Conservation (phyloP, 352 stramenopile genomes). For the Phytophthora ohioensis region DNA sequence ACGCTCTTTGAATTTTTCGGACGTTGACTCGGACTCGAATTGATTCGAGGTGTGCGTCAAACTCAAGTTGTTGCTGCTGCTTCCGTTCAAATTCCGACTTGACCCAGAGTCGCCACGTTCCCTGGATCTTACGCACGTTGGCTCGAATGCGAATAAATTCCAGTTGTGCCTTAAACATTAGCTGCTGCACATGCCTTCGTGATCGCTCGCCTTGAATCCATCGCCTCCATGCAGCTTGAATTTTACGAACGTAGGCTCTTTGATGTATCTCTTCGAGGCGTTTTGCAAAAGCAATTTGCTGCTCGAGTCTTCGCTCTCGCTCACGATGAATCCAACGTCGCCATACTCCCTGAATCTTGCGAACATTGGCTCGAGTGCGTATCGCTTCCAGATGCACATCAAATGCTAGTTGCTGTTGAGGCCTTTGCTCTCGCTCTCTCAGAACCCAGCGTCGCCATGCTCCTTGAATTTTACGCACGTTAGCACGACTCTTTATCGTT, state of each 20-base stretch:
- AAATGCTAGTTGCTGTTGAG: slow-evolving; percentile 9
- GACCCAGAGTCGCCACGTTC: neutral
- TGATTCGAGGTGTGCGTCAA: too few relatives aligned
- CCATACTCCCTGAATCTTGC: slow-evolving; percentile 33
- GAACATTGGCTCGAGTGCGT: slow-evolving; percentile 12
- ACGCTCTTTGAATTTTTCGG: slow-evolving; percentile 18
- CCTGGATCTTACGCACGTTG: slow-evolving; percentile 15
- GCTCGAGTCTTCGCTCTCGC: slow-evolving; percentile 6
- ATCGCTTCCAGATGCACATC: slow-evolving; percentile 8
- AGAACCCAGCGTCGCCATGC: slow-evolving; percentile 30
- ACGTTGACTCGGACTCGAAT: neutral
- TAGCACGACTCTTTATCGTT: slow-evolving; percentile 7
- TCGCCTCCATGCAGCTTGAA: slow-evolving; percentile 21
- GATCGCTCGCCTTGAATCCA: slow-evolving; percentile 10
- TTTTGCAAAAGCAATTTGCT: slow-evolving; percentile 4
- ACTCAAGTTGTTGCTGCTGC: too few relatives aligned
- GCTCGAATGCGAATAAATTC: neutral
- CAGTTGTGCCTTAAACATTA: slow-evolving; percentile 1
- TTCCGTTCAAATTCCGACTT: too few relatives aligned
- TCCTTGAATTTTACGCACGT: slow-evolving; percentile 34
- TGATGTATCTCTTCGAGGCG: slow-evolving; percentile 13
- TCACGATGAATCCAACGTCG: slow-evolving; percentile 8
- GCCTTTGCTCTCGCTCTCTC: slow-evolving; percentile 5
- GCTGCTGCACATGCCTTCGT: slow-evolving; percentile 9
- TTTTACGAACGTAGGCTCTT: slow-evolving; percentile 8